Base-by-base conservation (phyloP, 345 rosid genomes). In the Excoecaria cochinchinensis region DNA sequence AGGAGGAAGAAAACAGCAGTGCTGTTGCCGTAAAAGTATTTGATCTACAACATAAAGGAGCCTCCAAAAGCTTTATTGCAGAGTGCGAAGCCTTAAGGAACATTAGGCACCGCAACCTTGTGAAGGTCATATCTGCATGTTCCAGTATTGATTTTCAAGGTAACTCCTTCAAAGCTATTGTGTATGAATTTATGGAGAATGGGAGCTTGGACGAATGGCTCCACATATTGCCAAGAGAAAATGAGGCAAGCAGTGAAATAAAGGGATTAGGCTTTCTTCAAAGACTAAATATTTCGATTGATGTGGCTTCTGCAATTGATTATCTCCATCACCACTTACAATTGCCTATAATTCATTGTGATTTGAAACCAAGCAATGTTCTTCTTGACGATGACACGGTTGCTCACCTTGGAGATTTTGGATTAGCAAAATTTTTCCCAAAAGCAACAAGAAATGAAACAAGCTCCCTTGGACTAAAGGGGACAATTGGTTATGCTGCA, bases 401-500 rank as follows among this genome's bases (percentile, higher is more conserved):
- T 47, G 72, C 75, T 22, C 73, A 48, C 36, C 75, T 76, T 4
- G 58, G 77, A 53, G 82, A 76, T 74, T 76, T 73, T 70, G 78
- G 80, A 6, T 51, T 79, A 44, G 65, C 80, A 11, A 82, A 65
- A 42, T 21, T 76, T 69, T 62, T 79, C 13, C 52, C 1, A 4
- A 60, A 50, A 40, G 67, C 63, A 78, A 13, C 42, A 19, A n/a
- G 11, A 11, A 59, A 38, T 40, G 79, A 65, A 6, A 83, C 63
- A 31, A 87, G 78, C 75, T 82, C 89, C 13, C 15, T 69, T 17
- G 87, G 78, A 67, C 44, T 82, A 24, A 75, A 78, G 73, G 90
- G 89, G 70, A 85, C 87, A 48, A 68, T 79, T 10, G 85, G 87
- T 16, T 85, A 84, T 62, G 85, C 84, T 69, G 83, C 88, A 44